Conservation (phyloP, 108 stramenopile species). For the Discostella pseudostelligera region DNA sequence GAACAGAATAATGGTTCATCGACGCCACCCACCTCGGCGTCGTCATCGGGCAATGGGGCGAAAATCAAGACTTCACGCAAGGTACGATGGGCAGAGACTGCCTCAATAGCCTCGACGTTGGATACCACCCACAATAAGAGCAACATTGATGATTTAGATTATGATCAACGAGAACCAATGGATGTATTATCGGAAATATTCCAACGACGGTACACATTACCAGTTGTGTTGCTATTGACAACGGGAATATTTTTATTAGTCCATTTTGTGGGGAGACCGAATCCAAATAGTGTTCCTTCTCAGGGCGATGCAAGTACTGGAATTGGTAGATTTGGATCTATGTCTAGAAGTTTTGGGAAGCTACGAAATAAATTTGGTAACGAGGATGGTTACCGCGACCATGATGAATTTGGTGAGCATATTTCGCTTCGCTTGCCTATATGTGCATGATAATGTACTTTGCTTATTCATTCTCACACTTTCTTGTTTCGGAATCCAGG, state of each 20-base stretch:
- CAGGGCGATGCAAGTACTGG: background rate
- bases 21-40: background rate
- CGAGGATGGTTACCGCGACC: constrained; percentile 8
- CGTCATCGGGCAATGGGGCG: background rate
- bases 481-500: too few species aligned
- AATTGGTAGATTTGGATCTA: background rate
- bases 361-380: background rate
- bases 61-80: constrained; percentile 10
- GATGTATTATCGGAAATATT: constrained; percentile 34
- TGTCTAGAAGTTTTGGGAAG: background rate
- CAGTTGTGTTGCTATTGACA: constrained; percentile 23
- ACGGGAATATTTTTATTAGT: constrained; percentile 36
- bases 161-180: constrained; percentile 11
- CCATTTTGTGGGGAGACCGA: constrained; percentile 27
- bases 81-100: constrained; percentile 37
- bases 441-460: too few species aligned
- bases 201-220: constrained; percentile 32
- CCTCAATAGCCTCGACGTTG: constrained; percentile 34
- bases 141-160: constrained; percentile 11
- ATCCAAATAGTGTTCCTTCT: background rate
- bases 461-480: background rate
- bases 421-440: too few species aligned
- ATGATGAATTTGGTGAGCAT: background rate
- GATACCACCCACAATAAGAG: constrained; percentile 25
- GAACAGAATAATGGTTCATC: background rate